Conservation (phyloP, 192 early-diverging fungal genomes). For the Coemansia sp. region DNA sequence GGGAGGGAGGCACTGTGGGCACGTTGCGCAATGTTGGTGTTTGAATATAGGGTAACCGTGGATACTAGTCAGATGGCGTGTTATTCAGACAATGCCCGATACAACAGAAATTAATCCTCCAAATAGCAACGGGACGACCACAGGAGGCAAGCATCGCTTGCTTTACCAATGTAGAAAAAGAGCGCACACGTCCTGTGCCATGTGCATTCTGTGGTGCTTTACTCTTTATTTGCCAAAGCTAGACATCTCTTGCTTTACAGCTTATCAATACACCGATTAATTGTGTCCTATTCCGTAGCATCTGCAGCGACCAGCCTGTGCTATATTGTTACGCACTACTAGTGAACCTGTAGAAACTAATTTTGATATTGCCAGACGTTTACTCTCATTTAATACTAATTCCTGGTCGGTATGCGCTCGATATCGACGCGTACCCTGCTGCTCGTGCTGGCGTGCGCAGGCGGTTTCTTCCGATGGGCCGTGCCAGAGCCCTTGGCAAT, state of each 20-base stretch:
- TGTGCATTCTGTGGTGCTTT: neutral
- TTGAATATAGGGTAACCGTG: neutral
- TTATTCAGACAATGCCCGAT: neutral
- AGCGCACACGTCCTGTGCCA: neutral
- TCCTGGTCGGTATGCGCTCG: neutral
- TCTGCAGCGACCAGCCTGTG: neutral
- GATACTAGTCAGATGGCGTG: neutral
- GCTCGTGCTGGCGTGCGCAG: neutral
- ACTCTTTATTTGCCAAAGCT: neutral
- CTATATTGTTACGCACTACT: neutral
- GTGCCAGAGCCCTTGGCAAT: conserved; percentile 1
- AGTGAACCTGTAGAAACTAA: neutral
- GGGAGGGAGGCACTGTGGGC: neutral
- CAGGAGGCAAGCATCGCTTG: neutral
- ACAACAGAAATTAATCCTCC: neutral
- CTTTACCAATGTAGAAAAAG: neutral
- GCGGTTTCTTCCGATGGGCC: neutral
- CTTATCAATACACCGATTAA: neutral
- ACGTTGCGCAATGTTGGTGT: neutral
- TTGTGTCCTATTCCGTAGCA: neutral
- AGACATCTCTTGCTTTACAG: neutral
- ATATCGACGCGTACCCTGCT: neutral
- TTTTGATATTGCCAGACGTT: neutral
- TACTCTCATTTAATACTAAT: neutral
- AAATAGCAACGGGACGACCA: neutral